A percentile compares a stretch with the other conserved stretches of the same genome.
These are phyloP conservation scores for Marchantia polymorpha DNA, from an alignment of 225 moss, liverwort and hornwort species.

Conservation along the genomic window DNA sequence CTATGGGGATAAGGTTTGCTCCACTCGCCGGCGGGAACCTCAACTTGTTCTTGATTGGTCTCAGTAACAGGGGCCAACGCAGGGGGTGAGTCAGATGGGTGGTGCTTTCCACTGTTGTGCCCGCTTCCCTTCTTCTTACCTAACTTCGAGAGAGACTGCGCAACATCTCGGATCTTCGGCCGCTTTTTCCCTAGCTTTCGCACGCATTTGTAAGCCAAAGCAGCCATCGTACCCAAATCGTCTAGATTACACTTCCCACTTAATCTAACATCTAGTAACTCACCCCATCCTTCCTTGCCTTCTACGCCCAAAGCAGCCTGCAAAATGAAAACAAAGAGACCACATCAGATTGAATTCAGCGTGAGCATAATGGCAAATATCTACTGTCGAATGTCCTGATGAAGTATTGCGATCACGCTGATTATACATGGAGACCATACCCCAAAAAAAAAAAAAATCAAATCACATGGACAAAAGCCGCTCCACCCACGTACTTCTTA, in stretches of 20 bases:
- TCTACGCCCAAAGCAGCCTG: slow-evolving; percentile 94
- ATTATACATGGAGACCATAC: too few species aligned
- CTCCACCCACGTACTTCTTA: too few species aligned
- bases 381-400: too few species aligned
- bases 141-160: slow-evolving; percentile 48
- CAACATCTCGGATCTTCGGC: slow-evolving; percentile 53
- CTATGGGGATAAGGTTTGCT: slow-evolving; percentile 41
- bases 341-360: background rate
- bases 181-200: slow-evolving; percentile 45
- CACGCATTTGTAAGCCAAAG: slow-evolving; percentile 86
- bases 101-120: slow-evolving; percentile 31
- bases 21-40: slow-evolving; percentile 37
- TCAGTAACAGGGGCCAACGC: slow-evolving; percentile 30
- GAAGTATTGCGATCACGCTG: too few species aligned
- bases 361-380: too few species aligned
- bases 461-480: too few species aligned
- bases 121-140: slow-evolving; percentile 37
- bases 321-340: background rate
- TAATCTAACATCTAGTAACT: slow-evolving; percentile 84
- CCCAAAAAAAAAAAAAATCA: too few species aligned
- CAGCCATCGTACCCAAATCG: slow-evolving; percentile 92
- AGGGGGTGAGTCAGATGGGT: slow-evolving; percentile 12
- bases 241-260: slow-evolving; percentile 66
- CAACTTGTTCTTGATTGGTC: slow-evolving; percentile 15
- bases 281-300: slow-evolving; percentile 89